Base-by-base conservation (phyloP, 1,284 basidiomycete genomes). In the Dichomitus squalens region DNA sequence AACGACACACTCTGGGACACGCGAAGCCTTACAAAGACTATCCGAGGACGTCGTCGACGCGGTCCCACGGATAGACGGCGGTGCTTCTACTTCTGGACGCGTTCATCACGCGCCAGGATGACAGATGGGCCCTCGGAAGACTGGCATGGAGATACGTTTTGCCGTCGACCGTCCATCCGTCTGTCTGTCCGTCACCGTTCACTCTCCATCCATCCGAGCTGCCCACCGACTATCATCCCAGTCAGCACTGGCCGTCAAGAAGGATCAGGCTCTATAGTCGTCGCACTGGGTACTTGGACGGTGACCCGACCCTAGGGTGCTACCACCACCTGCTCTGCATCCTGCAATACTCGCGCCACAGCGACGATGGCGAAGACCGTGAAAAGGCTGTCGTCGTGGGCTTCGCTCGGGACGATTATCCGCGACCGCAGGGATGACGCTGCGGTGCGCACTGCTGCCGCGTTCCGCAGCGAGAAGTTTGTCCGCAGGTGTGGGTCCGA, bases 341-440 rank as follows among this genome's bases (percentile, higher is more conserved):
- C 25, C 41, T 29, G 16, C 40, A 9, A 27, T 25, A 49, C 34
- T 7, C 43, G n/a, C 27, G 16, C 27, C 27, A 23, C 43, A 31
- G 27, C 11, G 47, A 34, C 48, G 14, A 49, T 52, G 50, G 38
- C 50, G 29, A 52, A 52, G 50, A 40, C 33, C 29, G 36, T 52
- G 27, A 41, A 25, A 29, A 25, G 39, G 12, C 49, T 50, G 29
- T 52, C 36, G 27, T 52, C 38, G 11, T 41, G 50, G 38, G 31
- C 39, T 7, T 39, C 38, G 9, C 20, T 52, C 25, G 25, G 49
- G 20, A 12, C 35, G 2, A 18, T 50, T 25, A 44, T 44, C 2
- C 41, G 41, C 8, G 41, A 44, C 25, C 41, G 41, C 16, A 29
- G 16, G 29, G 41, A 44, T 25, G 41, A 44, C 41, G 41, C 41